phyloP scores from a whole-genome alignment of 129 eudicot species.

The Ambrosia trifida region DNA sequence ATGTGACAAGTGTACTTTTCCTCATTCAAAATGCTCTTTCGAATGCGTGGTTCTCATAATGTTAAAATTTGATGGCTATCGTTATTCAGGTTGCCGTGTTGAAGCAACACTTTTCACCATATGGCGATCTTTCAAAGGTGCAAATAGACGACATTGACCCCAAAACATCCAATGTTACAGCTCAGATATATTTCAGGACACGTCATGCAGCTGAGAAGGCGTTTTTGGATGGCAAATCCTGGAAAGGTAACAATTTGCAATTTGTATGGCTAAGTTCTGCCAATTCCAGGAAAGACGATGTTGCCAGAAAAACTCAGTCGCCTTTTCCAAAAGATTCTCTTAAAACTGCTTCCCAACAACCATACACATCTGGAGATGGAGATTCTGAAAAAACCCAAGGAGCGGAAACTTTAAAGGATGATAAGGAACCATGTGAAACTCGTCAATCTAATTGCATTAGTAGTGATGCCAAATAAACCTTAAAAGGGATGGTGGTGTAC shows the following conservation, averaged over 20 bases:
- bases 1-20: neutral
- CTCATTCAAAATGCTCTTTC: slow-evolving; percentile 11
- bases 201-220: slow-evolving; percentile 82
- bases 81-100: slow-evolving; percentile 53
- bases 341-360: slow-evolving; percentile 27
- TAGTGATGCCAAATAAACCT: neutral
- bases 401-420: slow-evolving; percentile 25
- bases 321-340: slow-evolving; percentile 37
- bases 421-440: slow-evolving; percentile 37
- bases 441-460: slow-evolving; percentile 23
- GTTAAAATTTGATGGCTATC: neutral
- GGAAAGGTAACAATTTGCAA: slow-evolving; percentile 75
- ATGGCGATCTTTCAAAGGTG: slow-evolving; percentile 61
- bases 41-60: neutral
- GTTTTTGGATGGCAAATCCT: slow-evolving; percentile 58
- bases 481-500: slow-evolving; percentile 10
- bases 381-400: slow-evolving; percentile 41
- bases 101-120: slow-evolving; percentile 74
- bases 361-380: slow-evolving; percentile 28
- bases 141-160: slow-evolving; percentile 47
- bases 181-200: slow-evolving; percentile 59
- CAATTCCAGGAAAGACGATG: slow-evolving; percentile 33
- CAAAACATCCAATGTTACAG: slow-evolving; percentile 38
- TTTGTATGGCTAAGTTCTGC: slow-evolving; percentile 60
- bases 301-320: slow-evolving; percentile 38